Percentiles rank a stretch among this genome's conserved stretches.
These are phyloP conservation scores for Tolypocladium ovalisporum DNA, from an alignment of 2,329 filamentous ascomycete genomes.

Conservation along the genomic window DNA sequence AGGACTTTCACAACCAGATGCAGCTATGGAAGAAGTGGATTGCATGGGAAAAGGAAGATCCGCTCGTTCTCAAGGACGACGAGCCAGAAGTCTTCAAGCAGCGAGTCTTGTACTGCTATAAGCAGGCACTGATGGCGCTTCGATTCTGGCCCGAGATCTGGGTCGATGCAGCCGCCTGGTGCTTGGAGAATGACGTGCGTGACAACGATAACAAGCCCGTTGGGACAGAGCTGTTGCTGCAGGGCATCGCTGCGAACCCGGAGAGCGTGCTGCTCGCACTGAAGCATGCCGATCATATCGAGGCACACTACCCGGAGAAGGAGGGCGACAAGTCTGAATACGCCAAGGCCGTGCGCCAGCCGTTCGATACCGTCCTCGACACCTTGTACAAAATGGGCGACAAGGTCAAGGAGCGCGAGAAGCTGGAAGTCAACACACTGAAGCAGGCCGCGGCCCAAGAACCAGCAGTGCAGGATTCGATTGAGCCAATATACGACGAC, in stretches of 20 bases:
- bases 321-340: constrained; percentile 71
- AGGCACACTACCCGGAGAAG: constrained; percentile 64
- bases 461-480: constrained; percentile 23
- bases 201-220: constrained; percentile 46
- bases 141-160: constrained; percentile 94
- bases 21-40: constrained; percentile 91
- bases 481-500: constrained; percentile 39
- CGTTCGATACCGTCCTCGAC: constrained; percentile 73
- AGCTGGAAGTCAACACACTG: constrained; percentile 44
- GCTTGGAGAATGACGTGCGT: constrained; percentile 62
- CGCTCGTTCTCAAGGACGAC: constrained; percentile 73
- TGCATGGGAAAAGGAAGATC: constrained; percentile 88
- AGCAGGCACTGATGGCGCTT: constrained; percentile 84
- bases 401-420: constrained; percentile 55
- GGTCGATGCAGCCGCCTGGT: constrained; percentile 92
- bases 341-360: constrained; percentile 67
- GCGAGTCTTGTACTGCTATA: constrained; percentile 82
- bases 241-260: constrained; percentile 81
- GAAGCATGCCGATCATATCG: constrained; percentile 79
- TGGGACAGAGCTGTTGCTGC: constrained; percentile 67
- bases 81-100: constrained; percentile 65
- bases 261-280: constrained; percentile 87
- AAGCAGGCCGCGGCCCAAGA: constrained; percentile 37
- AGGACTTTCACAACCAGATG: constrained; percentile 75
- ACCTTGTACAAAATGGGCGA: constrained; percentile 80